phyloP scores from a whole-genome alignment of 2,329 filamentous ascomycete species.

The Colletotrichum sublineola region DNA sequence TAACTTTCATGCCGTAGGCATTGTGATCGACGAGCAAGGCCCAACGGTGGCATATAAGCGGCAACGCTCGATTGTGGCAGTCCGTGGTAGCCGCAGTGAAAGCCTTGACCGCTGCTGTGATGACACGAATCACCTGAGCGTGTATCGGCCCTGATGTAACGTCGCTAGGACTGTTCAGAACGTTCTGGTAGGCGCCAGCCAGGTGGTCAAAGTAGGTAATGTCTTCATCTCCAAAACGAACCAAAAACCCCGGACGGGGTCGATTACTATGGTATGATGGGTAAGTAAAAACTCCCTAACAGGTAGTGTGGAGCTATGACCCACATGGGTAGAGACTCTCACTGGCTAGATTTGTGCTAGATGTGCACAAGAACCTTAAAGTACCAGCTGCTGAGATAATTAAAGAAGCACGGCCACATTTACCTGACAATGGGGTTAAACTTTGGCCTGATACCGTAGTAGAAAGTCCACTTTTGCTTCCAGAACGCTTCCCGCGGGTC shows the following conservation, averaged over 20 bases:
- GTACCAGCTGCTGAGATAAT: too few species aligned
- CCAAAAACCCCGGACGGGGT: not conserved
- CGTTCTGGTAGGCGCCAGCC: not conserved
- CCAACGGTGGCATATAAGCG: not conserved
- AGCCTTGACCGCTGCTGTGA: slow-evolving; percentile 12
- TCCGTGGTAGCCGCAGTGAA: slow-evolving; percentile 11
- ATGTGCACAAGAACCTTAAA: too few species aligned
- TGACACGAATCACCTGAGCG: not conserved
- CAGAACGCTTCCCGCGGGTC: slow-evolving; percentile 1
- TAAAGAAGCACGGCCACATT: too few species aligned
- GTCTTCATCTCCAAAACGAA: not conserved
- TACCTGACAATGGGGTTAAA: too few species aligned
- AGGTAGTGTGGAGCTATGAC: too few species aligned
- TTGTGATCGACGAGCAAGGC: slow-evolving; percentile 26
- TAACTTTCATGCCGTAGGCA: slow-evolving; percentile 3
- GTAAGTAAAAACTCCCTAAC: too few species aligned
- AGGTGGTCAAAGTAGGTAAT: not conserved
- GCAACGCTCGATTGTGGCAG: not conserved
- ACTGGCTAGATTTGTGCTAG: too few species aligned
- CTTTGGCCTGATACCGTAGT: too few species aligned
- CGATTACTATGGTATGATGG: too few species aligned
- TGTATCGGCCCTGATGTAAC: slow-evolving; percentile 4
- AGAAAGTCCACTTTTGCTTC: not conserved
- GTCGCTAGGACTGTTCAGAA: not conserved
- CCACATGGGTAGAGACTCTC: too few species aligned